Conservation (phyloP, 2,329 filamentous ascomycete genomes). For the Sarocladium kiliense region DNA sequence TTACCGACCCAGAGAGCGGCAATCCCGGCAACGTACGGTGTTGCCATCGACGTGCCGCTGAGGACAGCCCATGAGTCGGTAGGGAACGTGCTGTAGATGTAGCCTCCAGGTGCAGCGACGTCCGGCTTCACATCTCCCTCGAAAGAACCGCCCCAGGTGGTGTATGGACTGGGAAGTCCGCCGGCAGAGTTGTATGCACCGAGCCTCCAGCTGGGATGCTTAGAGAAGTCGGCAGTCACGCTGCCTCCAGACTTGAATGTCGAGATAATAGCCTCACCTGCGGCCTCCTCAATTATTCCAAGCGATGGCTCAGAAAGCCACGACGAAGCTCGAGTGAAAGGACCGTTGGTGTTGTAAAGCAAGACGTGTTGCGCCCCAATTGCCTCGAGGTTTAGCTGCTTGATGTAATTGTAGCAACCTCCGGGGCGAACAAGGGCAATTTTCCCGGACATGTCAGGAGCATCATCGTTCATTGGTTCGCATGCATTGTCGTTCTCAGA, state of each 20-base stretch:
- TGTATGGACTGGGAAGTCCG: constrained; percentile 25
- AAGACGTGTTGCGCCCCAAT: constrained; percentile 23
- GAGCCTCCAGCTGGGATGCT: constrained; percentile 13
- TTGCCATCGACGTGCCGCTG: constrained; percentile 44
- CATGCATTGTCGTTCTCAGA: constrained; percentile 19
- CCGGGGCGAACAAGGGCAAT: constrained; percentile 37
- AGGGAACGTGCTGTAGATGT: constrained; percentile 33
- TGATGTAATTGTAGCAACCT: constrained; percentile 23
- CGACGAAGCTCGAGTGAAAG: not conserved
- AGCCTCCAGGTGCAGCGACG: constrained; percentile 35
- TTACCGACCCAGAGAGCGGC: constrained; percentile 29
- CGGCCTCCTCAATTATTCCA: constrained; percentile 11
- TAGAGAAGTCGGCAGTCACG: constrained; percentile 19
- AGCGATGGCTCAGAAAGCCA: not conserved
- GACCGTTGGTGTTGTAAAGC: constrained; percentile 23
- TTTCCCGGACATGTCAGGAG: constrained; percentile 31
- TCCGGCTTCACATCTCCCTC: constrained; percentile 39
- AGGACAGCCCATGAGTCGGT: constrained; percentile 25
- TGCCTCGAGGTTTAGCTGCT: constrained; percentile 21
- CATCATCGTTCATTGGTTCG: constrained; percentile 27
- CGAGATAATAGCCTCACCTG: constrained; percentile 18
- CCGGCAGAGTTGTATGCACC: constrained; percentile 11
- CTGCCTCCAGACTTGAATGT: constrained; percentile 19
- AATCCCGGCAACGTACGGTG: constrained; percentile 38
- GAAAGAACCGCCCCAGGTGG: constrained; percentile 37